Base-by-base conservation (phyloP, 768 basidiomycete species). In the Royoungia palumana region DNA sequence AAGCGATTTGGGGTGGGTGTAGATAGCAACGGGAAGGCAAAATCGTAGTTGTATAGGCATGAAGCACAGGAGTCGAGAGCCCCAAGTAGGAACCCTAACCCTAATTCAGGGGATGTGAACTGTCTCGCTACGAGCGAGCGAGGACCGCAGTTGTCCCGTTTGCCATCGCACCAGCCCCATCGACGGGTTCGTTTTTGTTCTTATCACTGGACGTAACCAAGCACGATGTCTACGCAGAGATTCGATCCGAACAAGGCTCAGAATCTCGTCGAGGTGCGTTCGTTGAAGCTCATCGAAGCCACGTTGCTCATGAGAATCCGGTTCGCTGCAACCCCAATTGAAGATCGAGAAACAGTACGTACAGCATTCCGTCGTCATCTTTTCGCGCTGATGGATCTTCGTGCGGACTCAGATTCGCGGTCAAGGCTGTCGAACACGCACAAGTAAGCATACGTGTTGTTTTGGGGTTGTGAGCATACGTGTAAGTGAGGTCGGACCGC, bases 281-380 rank as follows among this genome's bases (percentile, higher is more conserved):
- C 37, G 37, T 27, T 47, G 35, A 44, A 20, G 46, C 52, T 44
- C 54, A 49, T 50, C 50, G 50, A 55, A 46, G 38, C 41, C 62
- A 63, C 52, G 59, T 59, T 56, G 36, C 39, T 46, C 49, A 61
- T 51, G 30, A 34, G 47, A 59, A 46, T 13, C 35, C 40, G n/a
- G 32, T 38, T 45, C 24, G 38, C 35, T 50, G 32, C 38, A 39
- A 41, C 30, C 53, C 24, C 44, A 9, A 43, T 36, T 38, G 41
- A 72, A 93, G 90, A 95, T 99, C 53, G 95, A 97, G 74, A 94
- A 94, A 78, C 94, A 96, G 87, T 93, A 64, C 69, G 87, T 76
- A 34, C 35, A 40, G 19, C 45, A 37, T 32, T 34, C 38, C 27
- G 10, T 36, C 6, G 48, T 20, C 17, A n/a, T 35, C 22, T 8